Evolutionary conservation across 768 basidiomycete species (phyloP).

Genomic region (Lentinula sp.): DNA sequence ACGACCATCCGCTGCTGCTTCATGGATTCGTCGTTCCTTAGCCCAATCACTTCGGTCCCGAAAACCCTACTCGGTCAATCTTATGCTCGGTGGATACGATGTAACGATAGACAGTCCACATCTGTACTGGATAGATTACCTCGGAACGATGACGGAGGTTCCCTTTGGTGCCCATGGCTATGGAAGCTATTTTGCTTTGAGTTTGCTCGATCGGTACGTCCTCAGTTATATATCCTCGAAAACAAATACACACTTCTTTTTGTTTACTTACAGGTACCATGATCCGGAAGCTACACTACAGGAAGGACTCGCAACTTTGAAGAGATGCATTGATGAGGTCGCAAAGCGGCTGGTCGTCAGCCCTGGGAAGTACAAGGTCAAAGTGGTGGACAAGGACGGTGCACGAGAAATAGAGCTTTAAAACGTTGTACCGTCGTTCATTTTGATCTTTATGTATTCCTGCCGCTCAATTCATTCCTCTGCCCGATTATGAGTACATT

Average conservation of each 20-base stretch:
- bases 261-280: conserved; percentile 60
- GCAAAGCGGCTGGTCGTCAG: conserved; percentile 76
- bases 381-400: conserved; percentile 90
- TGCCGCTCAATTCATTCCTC: background rate
- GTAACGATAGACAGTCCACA: conserved; percentile 63
- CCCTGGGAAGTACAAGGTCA: conserved; percentile 80
- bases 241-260: background rate
- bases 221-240: background rate
- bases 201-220: conserved; percentile 85
- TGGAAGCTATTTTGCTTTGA: conserved; percentile 86
- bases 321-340: conserved; percentile 86
- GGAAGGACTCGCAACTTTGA: conserved; percentile 79
- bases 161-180: conserved; percentile 96
- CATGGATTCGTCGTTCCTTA: conserved; percentile 90
- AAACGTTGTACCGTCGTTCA: background rate
- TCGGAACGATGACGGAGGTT: conserved; percentile 83
- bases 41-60: conserved; percentile 87
- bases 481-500: too few species aligned
- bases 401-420: conserved; percentile 74
- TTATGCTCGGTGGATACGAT: conserved; percentile 92
- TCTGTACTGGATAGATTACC: conserved; percentile 95
- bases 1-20: conserved; percentile 84
- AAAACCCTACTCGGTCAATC: conserved; percentile 84
- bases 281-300: conserved; percentile 80
- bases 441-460: background rate